Evolutionary conservation across 805 yeast species (phyloP), one percentile per base, ranked within the genome.

Genomic region (Candida sanyiensis): DNA sequence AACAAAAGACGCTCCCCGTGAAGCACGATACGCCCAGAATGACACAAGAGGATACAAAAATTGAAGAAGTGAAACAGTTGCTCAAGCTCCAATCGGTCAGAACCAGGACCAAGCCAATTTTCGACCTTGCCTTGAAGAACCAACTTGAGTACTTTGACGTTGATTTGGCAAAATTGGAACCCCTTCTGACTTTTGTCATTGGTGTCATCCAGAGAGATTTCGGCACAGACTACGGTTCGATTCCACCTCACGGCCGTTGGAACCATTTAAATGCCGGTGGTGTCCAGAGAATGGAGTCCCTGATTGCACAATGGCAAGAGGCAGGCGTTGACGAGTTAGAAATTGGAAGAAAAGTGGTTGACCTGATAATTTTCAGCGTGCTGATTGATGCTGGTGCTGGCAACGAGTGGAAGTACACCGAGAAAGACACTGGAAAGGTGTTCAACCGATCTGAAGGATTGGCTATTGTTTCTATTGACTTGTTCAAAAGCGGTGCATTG

Each of bases 321-420:
- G 57, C 59, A 11, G 51, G 43, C 3, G 43, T 57, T 18, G 63
- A 60, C 44, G 57, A 58, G 23, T 44, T 61, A 11, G 82, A 76
- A 40, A 67, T 72, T 20, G 73, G 80, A 25, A 70, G 67, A 47
- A 69, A 73, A 31, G 57, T 78, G 28, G 63, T 78, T 38, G 84
- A 78, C 54, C 58, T 78, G 39, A 73, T 77, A 46, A 68, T 77
- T 4, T 70, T 78, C 24, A 73, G 81, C 42, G 85, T 78, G 4
- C 56, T 78, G 33, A 61, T 78, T 19, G 85, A 78, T 55, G 84
- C 84, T 5, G 85, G 85, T 17, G 83, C 84, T 0, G 85, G 84
- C 15, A 71, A 73, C 38, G 49, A 47, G 8, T 78, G 85, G 85
- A 55, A 50, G 29, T 78, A 63, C 48, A 49, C 43, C 3, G 80